A percentile compares a stretch with the other conserved stretches of the same genome.
phyloP scores from a whole-genome alignment of 2,329 filamentous ascomycete genomes.

The Fusarium compactum region DNA sequence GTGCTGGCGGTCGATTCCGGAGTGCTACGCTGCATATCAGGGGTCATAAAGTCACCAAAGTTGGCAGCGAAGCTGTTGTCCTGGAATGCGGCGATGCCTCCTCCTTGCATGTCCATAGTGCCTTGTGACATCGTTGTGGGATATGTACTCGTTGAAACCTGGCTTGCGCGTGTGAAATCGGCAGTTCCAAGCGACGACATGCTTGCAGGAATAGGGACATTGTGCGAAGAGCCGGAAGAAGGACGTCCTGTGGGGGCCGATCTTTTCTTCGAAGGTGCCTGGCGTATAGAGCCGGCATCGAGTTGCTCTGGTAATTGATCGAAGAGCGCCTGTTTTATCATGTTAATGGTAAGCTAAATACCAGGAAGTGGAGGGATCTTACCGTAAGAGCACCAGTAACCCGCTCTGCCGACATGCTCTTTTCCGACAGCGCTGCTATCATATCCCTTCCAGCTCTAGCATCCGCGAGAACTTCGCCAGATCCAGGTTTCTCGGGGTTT shows the following conservation, averaged over 20 bases:
- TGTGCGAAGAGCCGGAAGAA: slow-evolving; percentile 46
- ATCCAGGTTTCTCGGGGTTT: slow-evolving; percentile 79
- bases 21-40: slow-evolving; percentile 60
- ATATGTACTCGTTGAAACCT: slow-evolving; percentile 46
- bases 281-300: slow-evolving; percentile 61
- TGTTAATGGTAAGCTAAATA: slow-evolving; percentile 35
- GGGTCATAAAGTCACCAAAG: slow-evolving; percentile 59
- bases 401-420: slow-evolving; percentile 89
- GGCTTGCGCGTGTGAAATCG: slow-evolving; percentile 51
- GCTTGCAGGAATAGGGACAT: slow-evolving; percentile 48
- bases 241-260: slow-evolving; percentile 60
- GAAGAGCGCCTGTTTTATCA: slow-evolving; percentile 76
- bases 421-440: slow-evolving; percentile 80
- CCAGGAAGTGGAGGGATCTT: slow-evolving; percentile 51
- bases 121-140: slow-evolving; percentile 46
- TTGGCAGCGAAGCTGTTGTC: slow-evolving; percentile 55
- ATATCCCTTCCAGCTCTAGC: slow-evolving; percentile 87
- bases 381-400: slow-evolving; percentile 84
- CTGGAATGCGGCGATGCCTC: slow-evolving; percentile 50
- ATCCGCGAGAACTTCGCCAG: slow-evolving; percentile 85
- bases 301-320: slow-evolving; percentile 82
- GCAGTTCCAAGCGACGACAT: slow-evolving; percentile 52
- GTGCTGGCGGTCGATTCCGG: slow-evolving; percentile 58
- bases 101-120: slow-evolving; percentile 53
- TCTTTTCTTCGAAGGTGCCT: slow-evolving; percentile 65